Evolutionary conservation across 2,329 filamentous ascomycete genomes (phyloP).

Genomic region (Penicillium sp.): DNA sequence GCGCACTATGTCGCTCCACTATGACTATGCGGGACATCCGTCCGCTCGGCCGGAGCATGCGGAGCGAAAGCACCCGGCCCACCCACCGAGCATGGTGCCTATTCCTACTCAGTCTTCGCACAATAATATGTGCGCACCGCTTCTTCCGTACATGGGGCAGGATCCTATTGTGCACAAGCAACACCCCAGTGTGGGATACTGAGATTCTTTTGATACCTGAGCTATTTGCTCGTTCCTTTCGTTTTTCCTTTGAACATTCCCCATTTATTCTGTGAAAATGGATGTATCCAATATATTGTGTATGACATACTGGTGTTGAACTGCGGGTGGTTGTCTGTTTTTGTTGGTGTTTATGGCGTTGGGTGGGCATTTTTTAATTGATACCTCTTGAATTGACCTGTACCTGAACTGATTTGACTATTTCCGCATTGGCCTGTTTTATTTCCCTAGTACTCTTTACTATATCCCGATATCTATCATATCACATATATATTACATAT

Average conservation of each 20-base stretch:
- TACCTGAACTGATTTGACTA: background rate
- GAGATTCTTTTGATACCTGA: conserved; percentile 4
- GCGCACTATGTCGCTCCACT: conserved; percentile 29
- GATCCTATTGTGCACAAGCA: conserved; percentile 21
- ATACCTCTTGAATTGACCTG: conserved; percentile 6
- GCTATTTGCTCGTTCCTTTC: background rate
- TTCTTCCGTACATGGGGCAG: conserved; percentile 28
- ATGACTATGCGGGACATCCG: conserved; percentile 20
- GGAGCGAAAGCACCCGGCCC: conserved; percentile 13
- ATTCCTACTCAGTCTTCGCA: conserved; percentile 25
- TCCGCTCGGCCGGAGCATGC: conserved; percentile 1
- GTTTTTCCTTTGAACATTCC: conserved; percentile 8
- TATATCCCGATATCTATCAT: background rate
- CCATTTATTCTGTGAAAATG: conserved; percentile 15
- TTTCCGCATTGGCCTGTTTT: background rate
- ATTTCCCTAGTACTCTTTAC: background rate
- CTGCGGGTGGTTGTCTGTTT: conserved; percentile 5
- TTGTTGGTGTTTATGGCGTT: background rate
- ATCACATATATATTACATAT: background rate
- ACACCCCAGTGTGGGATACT: conserved; percentile 25
- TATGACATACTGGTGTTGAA: conserved; percentile 22
- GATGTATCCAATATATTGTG: conserved; percentile 13
- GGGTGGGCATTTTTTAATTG: conserved; percentile 4
- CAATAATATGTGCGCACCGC: conserved; percentile 30
- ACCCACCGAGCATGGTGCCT: conserved; percentile 18